Percentiles rank a stretch among this genome's conserved stretches.
Conservation (phyloP, 768 basidiomycete genomes). For the Hortiboletus flavorubellus region DNA sequence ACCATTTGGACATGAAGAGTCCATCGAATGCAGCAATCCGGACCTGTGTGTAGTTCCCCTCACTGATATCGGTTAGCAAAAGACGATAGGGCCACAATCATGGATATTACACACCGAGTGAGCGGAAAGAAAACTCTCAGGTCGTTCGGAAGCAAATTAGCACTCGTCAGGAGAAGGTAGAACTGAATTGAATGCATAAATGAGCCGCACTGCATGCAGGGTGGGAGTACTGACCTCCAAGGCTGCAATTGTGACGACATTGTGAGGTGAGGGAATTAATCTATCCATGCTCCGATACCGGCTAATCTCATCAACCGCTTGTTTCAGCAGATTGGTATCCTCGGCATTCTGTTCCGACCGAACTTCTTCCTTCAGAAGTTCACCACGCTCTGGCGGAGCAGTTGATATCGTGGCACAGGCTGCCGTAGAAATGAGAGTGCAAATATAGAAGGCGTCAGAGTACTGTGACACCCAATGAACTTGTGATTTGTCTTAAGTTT, state of each 20-base stretch:
- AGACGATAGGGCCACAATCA: background rate
- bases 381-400: conserved; percentile 76
- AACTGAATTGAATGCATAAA: conserved; percentile 48
- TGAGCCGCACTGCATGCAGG: background rate
- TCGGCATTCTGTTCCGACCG: conserved; percentile 64
- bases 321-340: conserved; percentile 66
- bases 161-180: conserved; percentile 71
- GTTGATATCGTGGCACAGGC: conserved; percentile 77
- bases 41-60: conserved; percentile 91
- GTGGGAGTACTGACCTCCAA: conserved; percentile 65
- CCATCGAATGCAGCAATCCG: conserved; percentile 94
- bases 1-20: conserved; percentile 86
- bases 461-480: conserved; percentile 48
- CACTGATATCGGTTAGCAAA: conserved; percentile 45
- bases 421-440: conserved; percentile 77
- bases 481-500: background rate
- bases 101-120: conserved; percentile 60
- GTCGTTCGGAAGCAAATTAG: conserved; percentile 75
- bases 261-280: conserved; percentile 91
- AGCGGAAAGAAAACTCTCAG: conserved; percentile 79
- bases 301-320: conserved; percentile 78
- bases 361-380: conserved; percentile 66
- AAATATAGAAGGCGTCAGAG: conserved; percentile 89
- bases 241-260: conserved; percentile 86
- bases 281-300: conserved; percentile 94